A percentile compares a stretch with the other conserved stretches of the same genome.
These are phyloP conservation scores for Casuarina cunninghamiana DNA, from an alignment of 306 rosid genomes.

Conservation along the genomic window DNA sequence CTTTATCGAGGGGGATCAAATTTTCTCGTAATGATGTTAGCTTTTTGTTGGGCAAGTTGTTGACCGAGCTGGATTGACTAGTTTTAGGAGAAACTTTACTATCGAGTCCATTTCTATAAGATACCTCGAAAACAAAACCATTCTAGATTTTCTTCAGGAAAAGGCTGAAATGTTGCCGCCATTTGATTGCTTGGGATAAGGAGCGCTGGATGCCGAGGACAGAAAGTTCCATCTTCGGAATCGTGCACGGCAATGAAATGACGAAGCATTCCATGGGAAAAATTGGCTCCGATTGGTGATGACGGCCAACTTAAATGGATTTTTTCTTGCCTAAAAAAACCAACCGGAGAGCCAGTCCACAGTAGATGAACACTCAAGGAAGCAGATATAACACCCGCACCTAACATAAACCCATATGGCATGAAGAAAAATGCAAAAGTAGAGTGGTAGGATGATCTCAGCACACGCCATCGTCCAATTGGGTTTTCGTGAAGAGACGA, in stretches of 20 bases:
- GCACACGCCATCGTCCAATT: conserved; percentile 17
- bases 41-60: not conserved
- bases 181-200: too few species aligned
- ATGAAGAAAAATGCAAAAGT: not conserved
- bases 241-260: too few species aligned
- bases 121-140: not conserved
- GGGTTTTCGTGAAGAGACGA: conserved; percentile 49
- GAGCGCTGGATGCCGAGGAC: too few species aligned
- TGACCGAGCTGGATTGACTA: conserved; percentile 3
- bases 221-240: too few species aligned
- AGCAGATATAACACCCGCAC: conserved; percentile 64
- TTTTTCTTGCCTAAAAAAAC: conserved; percentile 12
- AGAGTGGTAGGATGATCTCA: too few species aligned
- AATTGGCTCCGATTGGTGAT: not conserved
- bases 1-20: conserved; percentile 1
- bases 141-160: not conserved
- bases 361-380: conserved; percentile 44
- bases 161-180: not conserved
- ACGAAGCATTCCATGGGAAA: not conserved
- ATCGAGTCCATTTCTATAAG: not conserved
- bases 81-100: not conserved
- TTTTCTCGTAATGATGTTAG: conserved; percentile 8
- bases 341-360: conserved; percentile 22
- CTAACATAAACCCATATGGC: conserved; percentile 33
- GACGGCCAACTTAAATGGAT: not conserved